These are phyloP conservation scores for Leishmania braziliensis DNA, from an alignment of 208 protist genomes.

Conservation along the genomic window DNA sequence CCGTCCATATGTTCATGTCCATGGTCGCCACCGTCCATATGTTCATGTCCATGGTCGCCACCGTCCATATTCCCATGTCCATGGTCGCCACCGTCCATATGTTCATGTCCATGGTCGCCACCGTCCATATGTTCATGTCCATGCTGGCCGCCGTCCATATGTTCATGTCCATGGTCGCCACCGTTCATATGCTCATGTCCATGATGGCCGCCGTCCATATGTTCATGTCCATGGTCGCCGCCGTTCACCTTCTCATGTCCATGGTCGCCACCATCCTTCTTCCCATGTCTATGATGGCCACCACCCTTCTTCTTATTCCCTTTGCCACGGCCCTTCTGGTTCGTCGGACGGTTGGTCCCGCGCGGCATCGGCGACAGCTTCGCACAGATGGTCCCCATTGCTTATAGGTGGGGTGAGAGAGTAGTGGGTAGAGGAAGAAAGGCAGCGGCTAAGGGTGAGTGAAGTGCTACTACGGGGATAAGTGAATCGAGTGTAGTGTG, in stretches of 20 bases:
- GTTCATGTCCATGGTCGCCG: background rate
- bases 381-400: background rate
- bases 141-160: background rate
- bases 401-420: background rate
- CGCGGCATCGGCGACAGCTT: background rate
- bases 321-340: no score
- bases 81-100: background rate
- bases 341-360: no score
- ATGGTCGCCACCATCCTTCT: no score
- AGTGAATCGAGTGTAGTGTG: background rate
- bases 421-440: background rate
- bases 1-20: background rate
- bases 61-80: background rate
- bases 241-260: no score
- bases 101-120: background rate
- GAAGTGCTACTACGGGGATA: background rate
- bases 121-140: background rate
- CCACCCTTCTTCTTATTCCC: no score
- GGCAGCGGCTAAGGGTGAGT: background rate
- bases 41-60: background rate
- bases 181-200: background rate
- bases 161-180: background rate
- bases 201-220: background rate
- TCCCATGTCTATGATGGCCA: no score
- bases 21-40: background rate